A percentile compares a stretch with the other conserved stretches of the same genome.
These are phyloP conservation scores for Anisodus acutangulus DNA, from an alignment of 257 asterid species.

Conservation along the genomic window DNA sequence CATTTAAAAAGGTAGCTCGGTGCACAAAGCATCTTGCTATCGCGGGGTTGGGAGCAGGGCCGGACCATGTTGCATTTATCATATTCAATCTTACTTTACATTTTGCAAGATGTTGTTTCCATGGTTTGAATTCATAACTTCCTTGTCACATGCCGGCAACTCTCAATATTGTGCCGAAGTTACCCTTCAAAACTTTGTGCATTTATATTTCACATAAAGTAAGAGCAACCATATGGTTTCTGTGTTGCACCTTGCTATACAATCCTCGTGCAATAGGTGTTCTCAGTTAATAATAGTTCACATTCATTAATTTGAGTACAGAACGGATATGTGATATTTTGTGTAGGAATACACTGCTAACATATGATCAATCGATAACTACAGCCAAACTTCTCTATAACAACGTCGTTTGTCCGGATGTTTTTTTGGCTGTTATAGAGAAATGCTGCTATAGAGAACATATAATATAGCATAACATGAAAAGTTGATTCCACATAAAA, in stretches of 20 bases:
- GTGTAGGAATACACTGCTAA: background rate
- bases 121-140: background rate
- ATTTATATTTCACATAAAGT: background rate
- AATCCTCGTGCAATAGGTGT: background rate
- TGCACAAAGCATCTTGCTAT: too few species aligned
- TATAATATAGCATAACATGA: too few species aligned
- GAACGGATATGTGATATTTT: background rate
- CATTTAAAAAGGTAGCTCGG: background rate
- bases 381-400: too few species aligned
- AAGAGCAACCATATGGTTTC: background rate
- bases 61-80: background rate
- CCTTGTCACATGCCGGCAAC: background rate
- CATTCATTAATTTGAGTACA: background rate
- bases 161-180: background rate
- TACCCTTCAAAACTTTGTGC: background rate
- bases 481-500: too few species aligned
- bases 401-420: too few species aligned
- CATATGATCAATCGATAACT: background rate
- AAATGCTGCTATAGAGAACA: too few species aligned
- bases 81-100: background rate
- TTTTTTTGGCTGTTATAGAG: too few species aligned
- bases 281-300: background rate
- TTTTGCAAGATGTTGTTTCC: background rate
- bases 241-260: background rate
- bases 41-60: background rate